Evolutionary conservation across 306 rosid species (phyloP).

Genomic region (Spatholobus suberectus): DNA sequence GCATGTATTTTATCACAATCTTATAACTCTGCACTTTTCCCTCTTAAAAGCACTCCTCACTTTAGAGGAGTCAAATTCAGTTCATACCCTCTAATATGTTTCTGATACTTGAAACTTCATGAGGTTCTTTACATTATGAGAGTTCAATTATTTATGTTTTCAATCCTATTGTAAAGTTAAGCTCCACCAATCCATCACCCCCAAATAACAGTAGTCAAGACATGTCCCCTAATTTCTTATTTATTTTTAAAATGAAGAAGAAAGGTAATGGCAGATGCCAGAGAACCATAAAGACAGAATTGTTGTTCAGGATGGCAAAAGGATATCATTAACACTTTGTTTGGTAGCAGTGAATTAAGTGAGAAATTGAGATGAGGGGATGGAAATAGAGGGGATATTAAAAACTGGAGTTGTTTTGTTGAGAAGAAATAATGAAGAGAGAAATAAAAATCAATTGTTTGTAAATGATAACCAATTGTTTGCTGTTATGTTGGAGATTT

Average conservation of each 20-base stretch:
- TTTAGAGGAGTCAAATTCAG: neutral
- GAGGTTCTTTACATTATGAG: neutral
- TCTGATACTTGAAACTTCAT: neutral
- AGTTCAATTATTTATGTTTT: slow-evolving; percentile 18
- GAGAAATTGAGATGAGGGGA: too few species aligned
- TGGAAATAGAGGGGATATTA: too few species aligned
- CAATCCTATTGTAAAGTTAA: slow-evolving; percentile 21
- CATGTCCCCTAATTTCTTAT: neutral
- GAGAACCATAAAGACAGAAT: slow-evolving; percentile 19
- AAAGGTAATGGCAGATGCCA: slow-evolving; percentile 8
- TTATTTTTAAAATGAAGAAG: neutral
- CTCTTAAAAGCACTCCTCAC: neutral
- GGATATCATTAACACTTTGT: neutral
- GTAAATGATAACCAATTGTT: too few species aligned
- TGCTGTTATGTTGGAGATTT: too few species aligned
- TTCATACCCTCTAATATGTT: slow-evolving; percentile 19
- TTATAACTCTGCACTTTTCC: neutral
- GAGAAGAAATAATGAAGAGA: too few species aligned
- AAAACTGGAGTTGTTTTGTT: too few species aligned
- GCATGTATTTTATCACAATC: neutral
- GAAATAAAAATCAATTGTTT: too few species aligned
- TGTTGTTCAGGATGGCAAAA: neutral
- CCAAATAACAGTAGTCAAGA: neutral
- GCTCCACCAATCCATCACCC: neutral
- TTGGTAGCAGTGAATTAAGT: too few species aligned